phyloP scores from a whole-genome alignment of 2,329 filamentous ascomycete genomes.

The Xylaria sp. region DNA sequence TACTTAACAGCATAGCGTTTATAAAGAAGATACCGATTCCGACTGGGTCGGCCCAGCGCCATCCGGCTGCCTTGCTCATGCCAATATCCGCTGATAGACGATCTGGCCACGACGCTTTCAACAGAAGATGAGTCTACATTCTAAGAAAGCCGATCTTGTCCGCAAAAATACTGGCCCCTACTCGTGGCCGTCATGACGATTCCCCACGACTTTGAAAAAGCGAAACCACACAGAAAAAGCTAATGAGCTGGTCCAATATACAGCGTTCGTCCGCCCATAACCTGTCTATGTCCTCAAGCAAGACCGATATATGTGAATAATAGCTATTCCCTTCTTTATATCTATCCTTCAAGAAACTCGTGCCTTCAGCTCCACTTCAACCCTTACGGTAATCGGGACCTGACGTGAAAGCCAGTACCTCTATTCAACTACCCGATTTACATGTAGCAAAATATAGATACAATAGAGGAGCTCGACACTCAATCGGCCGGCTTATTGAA shows the following conservation, averaged over 20 bases:
- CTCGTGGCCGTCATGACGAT: background rate
- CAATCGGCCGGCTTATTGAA: background rate
- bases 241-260: background rate
- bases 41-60: constrained; percentile 5
- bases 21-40: constrained; percentile 12
- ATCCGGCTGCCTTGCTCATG: constrained; percentile 1
- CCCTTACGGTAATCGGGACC: background rate
- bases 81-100: background rate
- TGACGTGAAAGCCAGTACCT: background rate
- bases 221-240: background rate
- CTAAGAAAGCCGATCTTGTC: background rate
- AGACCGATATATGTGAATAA: background rate
- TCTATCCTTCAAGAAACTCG: background rate
- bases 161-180: background rate
- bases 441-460: too few species aligned
- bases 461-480: background rate
- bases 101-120: background rate
- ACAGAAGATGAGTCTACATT: background rate
- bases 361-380: background rate
- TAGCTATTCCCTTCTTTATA: background rate
- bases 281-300: too few species aligned
- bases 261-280: background rate
- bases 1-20: constrained; percentile 26
- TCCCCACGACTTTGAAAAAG: background rate
- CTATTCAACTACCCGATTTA: background rate